Evolutionary conservation across 2,329 filamentous ascomycete genomes (phyloP).

Genomic region (Torrubiellomyces zombiae): DNA sequence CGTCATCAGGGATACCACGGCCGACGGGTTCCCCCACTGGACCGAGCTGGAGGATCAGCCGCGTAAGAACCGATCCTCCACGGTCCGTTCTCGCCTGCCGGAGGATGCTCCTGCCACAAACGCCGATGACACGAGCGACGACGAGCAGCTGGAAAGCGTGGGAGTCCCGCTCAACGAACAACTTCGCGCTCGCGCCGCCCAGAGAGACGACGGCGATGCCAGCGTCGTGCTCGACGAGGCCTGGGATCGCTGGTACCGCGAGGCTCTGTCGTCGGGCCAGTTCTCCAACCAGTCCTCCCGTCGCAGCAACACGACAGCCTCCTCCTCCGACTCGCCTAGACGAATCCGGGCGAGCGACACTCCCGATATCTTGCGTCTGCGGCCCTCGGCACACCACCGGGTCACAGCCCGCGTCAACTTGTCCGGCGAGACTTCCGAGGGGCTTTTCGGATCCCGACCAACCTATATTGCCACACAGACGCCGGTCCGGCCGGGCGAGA

Average conservation of each 20-base stretch:
- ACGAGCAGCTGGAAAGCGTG: slow-evolving; percentile 33
- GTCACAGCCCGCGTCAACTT: too few species aligned
- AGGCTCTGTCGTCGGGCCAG: slow-evolving; percentile 48
- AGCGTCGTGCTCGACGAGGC: slow-evolving; percentile 48
- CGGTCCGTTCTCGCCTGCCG: slow-evolving; percentile 7
- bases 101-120: slow-evolving; percentile 5
- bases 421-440: too few species aligned
- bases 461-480: too few species aligned
- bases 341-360: too few species aligned
- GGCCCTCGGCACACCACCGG: too few species aligned
- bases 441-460: too few species aligned
- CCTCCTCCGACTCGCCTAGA: too few species aligned
- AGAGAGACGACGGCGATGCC: slow-evolving; percentile 42
- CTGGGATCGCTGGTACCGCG: slow-evolving; percentile 62
- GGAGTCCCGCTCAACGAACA: slow-evolving; percentile 46
- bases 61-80: slow-evolving; percentile 2
- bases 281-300: too few species aligned
- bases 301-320: too few species aligned
- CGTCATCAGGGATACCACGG: slow-evolving; percentile 53
- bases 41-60: slow-evolving; percentile 9
- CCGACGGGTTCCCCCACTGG: slow-evolving; percentile 49
- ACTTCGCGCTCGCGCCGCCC: slow-evolving; percentile 46
- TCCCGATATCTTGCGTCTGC: too few species aligned
- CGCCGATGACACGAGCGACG: slow-evolving; percentile 12
- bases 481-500: too few species aligned